Conservation (phyloP, 352 stramenopile genomes). For the Thalassiosira sp. region DNA sequence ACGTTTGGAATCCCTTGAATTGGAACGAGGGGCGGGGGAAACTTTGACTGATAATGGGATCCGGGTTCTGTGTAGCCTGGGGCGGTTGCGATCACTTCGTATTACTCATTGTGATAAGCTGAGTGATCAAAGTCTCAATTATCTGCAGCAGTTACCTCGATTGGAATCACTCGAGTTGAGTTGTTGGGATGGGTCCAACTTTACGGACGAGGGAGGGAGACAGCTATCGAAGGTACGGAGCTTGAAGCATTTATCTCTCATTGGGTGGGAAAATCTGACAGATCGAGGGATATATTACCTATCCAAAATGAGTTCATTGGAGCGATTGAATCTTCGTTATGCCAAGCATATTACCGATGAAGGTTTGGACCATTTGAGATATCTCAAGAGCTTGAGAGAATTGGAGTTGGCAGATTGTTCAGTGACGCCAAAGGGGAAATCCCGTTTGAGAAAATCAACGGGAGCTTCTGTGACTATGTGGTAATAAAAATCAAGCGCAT, state of each 20-base stretch:
- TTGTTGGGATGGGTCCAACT: conserved; percentile 34
- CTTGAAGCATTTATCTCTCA: conserved; percentile 30
- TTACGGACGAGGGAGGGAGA: conserved; percentile 49
- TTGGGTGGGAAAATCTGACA: conserved; percentile 43
- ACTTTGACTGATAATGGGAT: conserved; percentile 41
- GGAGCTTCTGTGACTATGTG: conserved; percentile 33
- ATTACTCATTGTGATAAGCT: conserved; percentile 47
- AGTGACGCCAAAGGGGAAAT: conserved; percentile 38
- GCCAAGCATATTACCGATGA: conserved; percentile 33
- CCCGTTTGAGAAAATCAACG: conserved; percentile 28
- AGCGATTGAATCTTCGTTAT: conserved; percentile 39
- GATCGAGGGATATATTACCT: conserved; percentile 46
- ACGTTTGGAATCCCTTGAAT: conserved; percentile 35
- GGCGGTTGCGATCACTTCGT: conserved; percentile 27
- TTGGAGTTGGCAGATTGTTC: conserved; percentile 49
- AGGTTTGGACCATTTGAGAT: conserved; percentile 26
- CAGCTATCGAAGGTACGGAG: conserved; percentile 42
- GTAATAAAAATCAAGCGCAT: no score
- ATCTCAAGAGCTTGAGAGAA: conserved; percentile 39
- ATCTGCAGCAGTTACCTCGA: conserved; percentile 31
- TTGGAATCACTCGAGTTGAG: conserved; percentile 38
- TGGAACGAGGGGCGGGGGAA: conserved; percentile 49
- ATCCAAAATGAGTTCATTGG: conserved; percentile 41
- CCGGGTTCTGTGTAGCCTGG: conserved; percentile 40
- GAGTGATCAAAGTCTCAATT: conserved; percentile 41